Base-by-base conservation (phyloP, 2,329 filamentous ascomycete genomes). In the Mollisiaceae sp. region DNA sequence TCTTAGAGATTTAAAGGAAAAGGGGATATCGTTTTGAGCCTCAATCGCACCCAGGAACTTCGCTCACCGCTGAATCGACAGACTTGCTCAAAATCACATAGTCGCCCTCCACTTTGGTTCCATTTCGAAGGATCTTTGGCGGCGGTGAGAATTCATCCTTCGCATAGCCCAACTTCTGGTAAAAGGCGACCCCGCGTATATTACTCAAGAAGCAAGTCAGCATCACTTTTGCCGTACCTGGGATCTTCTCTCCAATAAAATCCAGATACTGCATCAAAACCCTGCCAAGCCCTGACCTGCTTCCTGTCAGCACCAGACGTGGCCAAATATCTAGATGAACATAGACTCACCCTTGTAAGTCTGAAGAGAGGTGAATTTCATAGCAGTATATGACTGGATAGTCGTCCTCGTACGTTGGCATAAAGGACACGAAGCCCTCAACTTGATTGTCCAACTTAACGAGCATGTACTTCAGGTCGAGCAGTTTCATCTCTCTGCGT, bases 321-420 rank as follows among this genome's bases (percentile, higher is more conserved):
- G 24, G 50, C 32, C 27, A 11, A 54, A 54, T 63, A 24, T 39
- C 20, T 56, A 50, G 45, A 58, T 57, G 41, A 58, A n/a, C 24
- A 61, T 52, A 38, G 20, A 47, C 78, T 67, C 76, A 86, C 79
- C 88, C 83, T 70, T 86, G 84, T 4, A 91, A 75, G 1, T 80
- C 77, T 1, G 82, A 78, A 43, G 80, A 77, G 2, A 94, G 82
- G 73, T 94, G 91, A 41, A 94, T 86, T 78, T 94, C 91, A 75
- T 93, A 94, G 76, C 91, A 89, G 76, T 93, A 94, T 22, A 93
- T 75, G 1, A 93, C 90, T 0, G 87, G 81, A 65, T 86, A 79
- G 1, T 83, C 82, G 67, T 89, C 86, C 73, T 92, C 90, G 71
- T 85, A 85, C 1, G 88, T 90, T n/a, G 90, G 84, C 88, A 91